Evolutionary conservation across 306 rosid genomes (phyloP), one percentile per base, ranked within the genome.

Genomic region (Cicer arietinum): DNA sequence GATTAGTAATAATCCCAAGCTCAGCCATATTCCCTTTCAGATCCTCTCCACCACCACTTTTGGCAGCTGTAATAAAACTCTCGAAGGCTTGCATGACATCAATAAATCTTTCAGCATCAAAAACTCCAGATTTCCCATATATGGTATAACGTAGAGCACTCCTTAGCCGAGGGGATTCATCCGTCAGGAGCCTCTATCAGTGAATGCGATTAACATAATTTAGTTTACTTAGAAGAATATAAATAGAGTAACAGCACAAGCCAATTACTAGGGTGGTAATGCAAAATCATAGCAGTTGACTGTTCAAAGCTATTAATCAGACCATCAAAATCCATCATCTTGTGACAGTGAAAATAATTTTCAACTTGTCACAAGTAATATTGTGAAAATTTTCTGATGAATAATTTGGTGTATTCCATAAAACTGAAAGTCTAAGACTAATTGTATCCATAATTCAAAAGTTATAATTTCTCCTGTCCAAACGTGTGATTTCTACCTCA

Each of bases 41-140:
- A 61, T 46, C 41, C 88, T 90, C 95, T 54, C 98, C 98, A 61
- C 98, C 98, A 53, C 98, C 97, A 89, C 98, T 94, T 91, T 91
- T 94, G 76, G 98, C 97, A 9, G 98, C 98, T 18, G 97, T 90
- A 76, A 91, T 91, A 82, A 94, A 94, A 86, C 79, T 91, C 73
- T 94, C 98, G 13, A 94, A 94, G 78, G 98, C 97, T 91, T 91
- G 98, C 98, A 94, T 94, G 75, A 94, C 95, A 89, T 91, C 98
- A 77, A 91, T 94, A 87, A 94, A 94, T 86, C 98, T 88, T 82
- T 91, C 98, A 30, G 98, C 98, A 65, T 94, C 87, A 83, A 94
- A 94, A 67, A 91, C 89, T 76, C 98, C 98, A 66, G 95, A 89
- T 79, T 89, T 94, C 69, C 98, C 98, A 79, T 94, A 94, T 70